Evolutionary conservation across 768 basidiomycete genomes (phyloP).

Genomic region (Basidioascus undulatus): DNA sequence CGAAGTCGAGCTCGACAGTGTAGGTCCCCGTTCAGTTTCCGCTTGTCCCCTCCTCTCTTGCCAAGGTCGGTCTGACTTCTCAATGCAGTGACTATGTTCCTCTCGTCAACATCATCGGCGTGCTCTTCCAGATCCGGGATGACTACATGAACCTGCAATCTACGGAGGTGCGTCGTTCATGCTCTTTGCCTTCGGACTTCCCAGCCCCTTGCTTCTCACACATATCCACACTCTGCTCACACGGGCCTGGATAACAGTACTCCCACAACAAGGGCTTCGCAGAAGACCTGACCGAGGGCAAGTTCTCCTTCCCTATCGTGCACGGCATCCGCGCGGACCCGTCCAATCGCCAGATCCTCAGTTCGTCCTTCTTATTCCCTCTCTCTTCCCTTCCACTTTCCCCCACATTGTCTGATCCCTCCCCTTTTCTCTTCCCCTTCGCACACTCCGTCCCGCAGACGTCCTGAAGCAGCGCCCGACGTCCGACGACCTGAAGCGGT

Average conservation of each 20-base stretch:
- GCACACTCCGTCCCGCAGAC: conserved; percentile 25
- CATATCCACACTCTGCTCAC: not conserved
- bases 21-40: conserved; percentile 9
- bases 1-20: conserved; percentile 22
- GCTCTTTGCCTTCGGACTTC: not conserved
- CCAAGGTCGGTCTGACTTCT: no score
- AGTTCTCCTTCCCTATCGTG: conserved; percentile 88
- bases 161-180: conserved; percentile 31
- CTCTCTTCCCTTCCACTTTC: not conserved
- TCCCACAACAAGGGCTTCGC: conserved; percentile 46
- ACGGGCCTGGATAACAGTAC: conserved; percentile 30
- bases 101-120: conserved; percentile 74
- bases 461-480: conserved; percentile 71
- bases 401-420: not conserved
- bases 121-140: conserved; percentile 92
- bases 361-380: conserved; percentile 24
- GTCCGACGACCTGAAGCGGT: conserved; percentile 52
- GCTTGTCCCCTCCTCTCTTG: not conserved
- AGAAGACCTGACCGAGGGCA: conserved; percentile 86
- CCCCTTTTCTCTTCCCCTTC: not conserved
- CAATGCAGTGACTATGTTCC: conserved; percentile 75
- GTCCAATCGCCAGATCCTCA: conserved; percentile 56
- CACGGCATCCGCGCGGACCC: conserved; percentile 62
- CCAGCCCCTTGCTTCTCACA: not conserved
- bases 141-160: conserved; percentile 90